These are phyloP conservation scores for Neltuma alba DNA, from an alignment of 306 rosid species.

Conservation along the genomic window DNA sequence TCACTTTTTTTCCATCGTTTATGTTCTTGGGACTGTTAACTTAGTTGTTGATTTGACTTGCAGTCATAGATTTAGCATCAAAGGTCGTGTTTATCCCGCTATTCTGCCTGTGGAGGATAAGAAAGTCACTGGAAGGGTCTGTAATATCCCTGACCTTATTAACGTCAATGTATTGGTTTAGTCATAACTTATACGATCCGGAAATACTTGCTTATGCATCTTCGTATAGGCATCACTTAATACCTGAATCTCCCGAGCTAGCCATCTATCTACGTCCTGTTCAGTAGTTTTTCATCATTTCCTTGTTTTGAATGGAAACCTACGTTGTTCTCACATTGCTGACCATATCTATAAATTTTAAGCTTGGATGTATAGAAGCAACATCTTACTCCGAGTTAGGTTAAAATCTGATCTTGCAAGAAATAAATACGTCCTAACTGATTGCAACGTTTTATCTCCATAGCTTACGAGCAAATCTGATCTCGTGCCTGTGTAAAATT, in stretches of 20 bases:
- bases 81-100: slow-evolving; percentile 90
- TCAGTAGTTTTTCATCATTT: not conserved
- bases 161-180: not conserved
- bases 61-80: slow-evolving; percentile 84
- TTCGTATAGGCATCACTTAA: not conserved
- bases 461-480: not conserved
- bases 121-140: slow-evolving; percentile 69
- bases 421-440: not conserved
- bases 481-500: not conserved
- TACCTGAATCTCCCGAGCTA: not conserved
- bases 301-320: not conserved
- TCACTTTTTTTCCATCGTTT: not conserved
- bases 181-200: not conserved
- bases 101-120: slow-evolving; percentile 65
- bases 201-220: not conserved
- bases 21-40: not conserved
- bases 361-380: not conserved
- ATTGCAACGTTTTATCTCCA: not conserved
- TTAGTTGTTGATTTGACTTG: not conserved
- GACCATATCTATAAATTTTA: not conserved
- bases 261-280: not conserved
- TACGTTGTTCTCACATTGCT: not conserved
- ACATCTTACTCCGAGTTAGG: not conserved
- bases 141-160: not conserved
- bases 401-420: not conserved